These are phyloP conservation scores for Suhomyces maxii DNA, from an alignment of 1,139 yeast species.

Conservation along the genomic window DNA sequence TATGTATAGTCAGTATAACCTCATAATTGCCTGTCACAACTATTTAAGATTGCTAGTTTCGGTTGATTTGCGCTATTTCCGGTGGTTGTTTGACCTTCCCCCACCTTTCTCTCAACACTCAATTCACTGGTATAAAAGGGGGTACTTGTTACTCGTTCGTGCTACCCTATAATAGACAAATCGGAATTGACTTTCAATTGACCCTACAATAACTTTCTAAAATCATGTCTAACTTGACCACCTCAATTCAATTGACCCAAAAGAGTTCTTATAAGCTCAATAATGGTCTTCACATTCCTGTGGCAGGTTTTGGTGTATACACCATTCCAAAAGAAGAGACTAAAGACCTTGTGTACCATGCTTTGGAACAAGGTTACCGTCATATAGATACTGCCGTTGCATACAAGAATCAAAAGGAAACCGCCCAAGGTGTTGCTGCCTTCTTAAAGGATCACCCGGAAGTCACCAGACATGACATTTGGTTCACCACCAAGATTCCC, in stretches of 20 bases:
- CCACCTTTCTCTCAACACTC: no score
- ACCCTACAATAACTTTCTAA: no score
- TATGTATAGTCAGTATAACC: no score
- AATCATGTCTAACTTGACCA: slow-evolving; percentile 24
- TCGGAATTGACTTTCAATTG: neutral
- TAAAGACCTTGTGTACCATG: slow-evolving; percentile 33
- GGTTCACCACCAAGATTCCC: slow-evolving; percentile 34
- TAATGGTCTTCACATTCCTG: slow-evolving; percentile 41
- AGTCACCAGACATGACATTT: slow-evolving; percentile 31
- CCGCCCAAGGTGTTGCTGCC: slow-evolving; percentile 35
- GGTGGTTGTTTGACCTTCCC: neutral
- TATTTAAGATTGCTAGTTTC: no score
- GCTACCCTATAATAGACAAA: no score
- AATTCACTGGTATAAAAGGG: neutral
- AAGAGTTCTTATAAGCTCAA: slow-evolving; percentile 32
- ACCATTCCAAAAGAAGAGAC: slow-evolving; percentile 26
- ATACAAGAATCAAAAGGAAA: slow-evolving; percentile 23
- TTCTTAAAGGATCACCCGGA: slow-evolving; percentile 44
- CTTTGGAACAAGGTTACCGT: slow-evolving; percentile 64
- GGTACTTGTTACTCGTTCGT: neutral
- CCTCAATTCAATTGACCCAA: slow-evolving; percentile 33
- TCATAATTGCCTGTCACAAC: no score
- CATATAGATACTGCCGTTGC: slow-evolving; percentile 61
- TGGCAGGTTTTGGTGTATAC: slow-evolving; percentile 42
- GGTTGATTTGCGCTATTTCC: neutral